Percentiles rank a stretch among this genome's conserved stretches.
These are phyloP conservation scores for Hypoxylon fuscum DNA, from an alignment of 495 filamentous ascomycete genomes.

Conservation along the genomic window DNA sequence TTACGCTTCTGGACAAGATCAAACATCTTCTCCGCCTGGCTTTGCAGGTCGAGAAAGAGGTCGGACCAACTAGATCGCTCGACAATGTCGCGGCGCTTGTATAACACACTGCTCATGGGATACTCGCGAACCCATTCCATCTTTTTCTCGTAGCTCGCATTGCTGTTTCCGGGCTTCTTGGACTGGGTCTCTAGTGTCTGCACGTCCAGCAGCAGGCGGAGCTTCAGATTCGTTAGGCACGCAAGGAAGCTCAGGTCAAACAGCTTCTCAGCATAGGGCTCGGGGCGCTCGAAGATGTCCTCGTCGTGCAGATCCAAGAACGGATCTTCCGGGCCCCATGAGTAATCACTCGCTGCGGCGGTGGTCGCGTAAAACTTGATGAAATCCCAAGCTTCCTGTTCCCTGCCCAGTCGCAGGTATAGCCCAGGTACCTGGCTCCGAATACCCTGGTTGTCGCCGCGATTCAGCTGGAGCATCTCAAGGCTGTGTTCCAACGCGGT, in stretches of 20 bases:
- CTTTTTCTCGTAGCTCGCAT: slow-evolving; percentile 20
- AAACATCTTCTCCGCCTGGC: slow-evolving; percentile 2
- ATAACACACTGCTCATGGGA: slow-evolving; percentile 9
- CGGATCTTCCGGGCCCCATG: background rate
- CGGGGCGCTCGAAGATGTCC: slow-evolving; percentile 6
- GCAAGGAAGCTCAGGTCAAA: background rate
- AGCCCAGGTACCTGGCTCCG: slow-evolving; percentile 51
- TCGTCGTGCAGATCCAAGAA: slow-evolving; percentile 11
- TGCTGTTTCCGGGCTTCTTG: slow-evolving; percentile 8
- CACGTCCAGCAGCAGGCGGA: slow-evolving; percentile 14
- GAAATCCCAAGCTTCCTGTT: slow-evolving; percentile 65
- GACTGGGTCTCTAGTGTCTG: slow-evolving; percentile 4
- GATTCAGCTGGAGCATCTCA: slow-evolving; percentile 55
- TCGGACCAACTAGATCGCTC: slow-evolving; percentile 9
- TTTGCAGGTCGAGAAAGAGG: background rate
- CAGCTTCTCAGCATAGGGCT: background rate
- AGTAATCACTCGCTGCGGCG: background rate
- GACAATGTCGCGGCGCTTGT: slow-evolving; percentile 30
- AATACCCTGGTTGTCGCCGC: slow-evolving; percentile 55
- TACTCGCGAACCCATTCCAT: slow-evolving; percentile 23
- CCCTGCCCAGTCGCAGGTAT: slow-evolving; percentile 55
- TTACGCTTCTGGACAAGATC: background rate
- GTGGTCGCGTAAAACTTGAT: slow-evolving; percentile 53
- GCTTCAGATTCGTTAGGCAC: slow-evolving; percentile 11
- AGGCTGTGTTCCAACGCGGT: slow-evolving; percentile 45